Base-by-base conservation (phyloP, 1,284 basidiomycete species). In the Calocybe gambosa region DNA sequence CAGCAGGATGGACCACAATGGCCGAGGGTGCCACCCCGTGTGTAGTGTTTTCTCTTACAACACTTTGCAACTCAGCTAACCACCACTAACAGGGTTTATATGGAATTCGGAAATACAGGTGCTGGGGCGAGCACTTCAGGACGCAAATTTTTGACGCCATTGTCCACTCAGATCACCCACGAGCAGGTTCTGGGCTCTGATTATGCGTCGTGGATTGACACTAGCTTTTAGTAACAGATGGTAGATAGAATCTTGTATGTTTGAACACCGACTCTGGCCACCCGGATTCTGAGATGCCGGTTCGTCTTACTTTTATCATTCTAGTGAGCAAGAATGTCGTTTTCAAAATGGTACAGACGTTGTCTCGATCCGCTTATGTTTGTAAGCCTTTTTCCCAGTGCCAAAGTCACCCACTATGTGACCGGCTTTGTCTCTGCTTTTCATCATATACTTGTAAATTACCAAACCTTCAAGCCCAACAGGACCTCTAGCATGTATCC, bases 401-500 rank as follows among this genome's bases (percentile, higher is more conserved):
- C 90, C 85, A 65, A 89, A 93, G 55, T 93, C 90, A 7, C 79
- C 78, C 10, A 85, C 90, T 23, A 89, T 69, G 58, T 93, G 91
- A 1, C 92, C 93, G 43, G 69, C 73, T 20, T 71, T 70, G 41
- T 71, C 81, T 56, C 70, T 80, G 63, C 91, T 91, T 64, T 78
- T 72, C 66, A 97, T 68, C 69, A 93, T 80, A 64, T 95, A 97
- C 68, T 96, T 97, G 74, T 97, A 96, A 50, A 86, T 95, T 39
- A 93, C 88, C 52, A 97, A 70, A 1, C 96, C 96, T 54, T 98
- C 93, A 43, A 99, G 70, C 0, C 96, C 96, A 1, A 99, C 96
- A 0, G 96, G 96, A 1, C 96, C 96, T 23, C 96, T 75, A 1
- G 96, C 95, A 60, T 99, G 96, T 45, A 96, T 97, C 58, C 91